These are phyloP conservation scores for Eucalyptus dawsonii DNA, from an alignment of 345 rosid genomes.

Conservation along the genomic window DNA sequence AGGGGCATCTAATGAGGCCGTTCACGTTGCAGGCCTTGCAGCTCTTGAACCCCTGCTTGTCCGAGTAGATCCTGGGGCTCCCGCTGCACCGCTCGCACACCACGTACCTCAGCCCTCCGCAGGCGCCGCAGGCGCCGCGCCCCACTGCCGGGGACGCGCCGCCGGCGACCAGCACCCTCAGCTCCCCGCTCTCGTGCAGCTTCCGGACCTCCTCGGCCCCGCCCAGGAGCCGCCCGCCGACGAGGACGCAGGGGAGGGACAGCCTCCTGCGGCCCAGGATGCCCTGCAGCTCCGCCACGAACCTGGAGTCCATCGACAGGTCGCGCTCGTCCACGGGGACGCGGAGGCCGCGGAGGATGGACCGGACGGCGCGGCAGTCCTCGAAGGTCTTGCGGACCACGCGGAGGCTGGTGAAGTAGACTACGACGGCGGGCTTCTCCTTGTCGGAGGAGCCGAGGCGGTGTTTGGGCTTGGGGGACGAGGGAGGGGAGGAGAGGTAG, in stretches of 20 bases:
- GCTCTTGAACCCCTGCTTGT: constrained; percentile 6
- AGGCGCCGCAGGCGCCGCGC: not conserved
- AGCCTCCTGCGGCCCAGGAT: constrained; percentile 10
- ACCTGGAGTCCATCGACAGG: constrained; percentile 49
- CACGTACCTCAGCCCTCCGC: constrained; percentile 22
- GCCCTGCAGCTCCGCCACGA: constrained; percentile 32
- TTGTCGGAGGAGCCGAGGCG: not conserved
- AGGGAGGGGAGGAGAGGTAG: not conserved
- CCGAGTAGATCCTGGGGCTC: constrained; percentile 29
- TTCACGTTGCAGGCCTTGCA: constrained; percentile 21
- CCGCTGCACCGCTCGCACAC: constrained; percentile 22
- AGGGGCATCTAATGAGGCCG: constrained; percentile 22
- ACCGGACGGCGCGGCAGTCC: constrained; percentile 45
- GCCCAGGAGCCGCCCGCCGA: constrained; percentile 11
- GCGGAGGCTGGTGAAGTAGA: constrained; percentile 74
- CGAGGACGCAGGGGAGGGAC: constrained; percentile 11
- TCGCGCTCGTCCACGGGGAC: constrained; percentile 73
- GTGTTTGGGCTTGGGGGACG: not conserved
- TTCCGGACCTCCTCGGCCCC: constrained; percentile 19
- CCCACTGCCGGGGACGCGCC: not conserved
- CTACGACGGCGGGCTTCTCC: constrained; percentile 17
- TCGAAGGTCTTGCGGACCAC: constrained; percentile 66
- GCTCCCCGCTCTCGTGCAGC: constrained; percentile 21
- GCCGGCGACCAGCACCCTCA: constrained; percentile 1
- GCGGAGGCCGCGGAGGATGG: constrained; percentile 42